Percentiles rank a stretch among this genome's conserved stretches.
These are phyloP conservation scores for Ophiostoma montium DNA, from an alignment of 2,329 filamentous ascomycete genomes.

Conservation along the genomic window DNA sequence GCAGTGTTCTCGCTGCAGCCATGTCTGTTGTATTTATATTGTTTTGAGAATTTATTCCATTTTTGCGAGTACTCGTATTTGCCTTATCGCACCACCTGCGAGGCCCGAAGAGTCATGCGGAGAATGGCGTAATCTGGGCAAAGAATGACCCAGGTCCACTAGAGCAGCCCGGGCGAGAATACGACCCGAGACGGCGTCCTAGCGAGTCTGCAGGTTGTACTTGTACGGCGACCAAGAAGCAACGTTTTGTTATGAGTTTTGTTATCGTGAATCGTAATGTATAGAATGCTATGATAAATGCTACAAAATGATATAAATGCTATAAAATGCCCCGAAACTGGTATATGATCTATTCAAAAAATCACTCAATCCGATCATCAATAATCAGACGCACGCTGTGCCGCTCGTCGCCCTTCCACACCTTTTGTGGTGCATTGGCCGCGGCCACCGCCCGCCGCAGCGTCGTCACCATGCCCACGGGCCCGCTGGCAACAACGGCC, in stretches of 20 bases:
- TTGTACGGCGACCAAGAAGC: too few relatives aligned
- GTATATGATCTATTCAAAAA: too few relatives aligned
- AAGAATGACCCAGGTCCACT: not conserved
- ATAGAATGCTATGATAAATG: too few relatives aligned
- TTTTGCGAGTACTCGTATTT: not conserved
- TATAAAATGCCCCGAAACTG: too few relatives aligned
- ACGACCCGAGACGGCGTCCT: too few relatives aligned
- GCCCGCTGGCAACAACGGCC: conserved; percentile 46
- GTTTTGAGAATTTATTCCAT: not conserved
- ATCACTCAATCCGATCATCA: conserved; percentile 2
- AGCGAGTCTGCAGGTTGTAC: too few relatives aligned
- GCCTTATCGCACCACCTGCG: not conserved
- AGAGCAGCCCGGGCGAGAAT: too few relatives aligned
- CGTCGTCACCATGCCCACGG: conserved; percentile 44
- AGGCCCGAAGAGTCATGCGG: not conserved
- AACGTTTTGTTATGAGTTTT: too few relatives aligned
- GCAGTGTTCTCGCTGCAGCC: too few relatives aligned
- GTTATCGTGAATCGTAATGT: too few relatives aligned
- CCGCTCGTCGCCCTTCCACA: conserved; percentile 38
- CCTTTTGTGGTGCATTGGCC: conserved; percentile 35
- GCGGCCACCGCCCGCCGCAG: conserved; percentile 37
- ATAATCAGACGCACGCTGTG: conserved; percentile 1
- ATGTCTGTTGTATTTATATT: not conserved
- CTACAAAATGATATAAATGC: too few relatives aligned
- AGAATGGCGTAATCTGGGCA: not conserved